These are phyloP conservation scores for Sporothrix curviconia DNA, from an alignment of 2,329 filamentous ascomycete genomes.

Conservation along the genomic window DNA sequence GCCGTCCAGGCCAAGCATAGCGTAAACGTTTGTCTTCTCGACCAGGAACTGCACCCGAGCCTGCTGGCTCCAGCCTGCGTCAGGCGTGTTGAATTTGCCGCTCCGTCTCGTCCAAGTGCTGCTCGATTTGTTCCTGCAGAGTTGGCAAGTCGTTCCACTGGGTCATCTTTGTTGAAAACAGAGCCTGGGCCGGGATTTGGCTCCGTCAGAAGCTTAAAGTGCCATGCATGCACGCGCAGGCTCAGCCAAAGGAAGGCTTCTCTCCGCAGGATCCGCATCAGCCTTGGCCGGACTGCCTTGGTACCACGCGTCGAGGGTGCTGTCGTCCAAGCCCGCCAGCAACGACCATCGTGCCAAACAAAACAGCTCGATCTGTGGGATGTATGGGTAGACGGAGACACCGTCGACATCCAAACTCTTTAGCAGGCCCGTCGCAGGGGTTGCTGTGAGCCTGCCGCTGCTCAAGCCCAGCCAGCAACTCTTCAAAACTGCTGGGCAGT, in stretches of 20 bases:
- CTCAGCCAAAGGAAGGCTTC: slow-evolving; percentile 53
- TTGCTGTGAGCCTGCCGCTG: slow-evolving; percentile 17
- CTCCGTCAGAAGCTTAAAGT: slow-evolving; percentile 54
- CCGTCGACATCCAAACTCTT: slow-evolving; percentile 70
- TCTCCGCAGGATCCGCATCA: slow-evolving; percentile 27
- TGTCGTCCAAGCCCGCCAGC: not conserved
- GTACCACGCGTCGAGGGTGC: no score
- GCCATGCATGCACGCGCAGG: slow-evolving; percentile 66
- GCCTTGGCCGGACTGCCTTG: slow-evolving; percentile 15
- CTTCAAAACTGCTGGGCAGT: slow-evolving; percentile 26
- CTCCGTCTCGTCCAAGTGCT: slow-evolving; percentile 37
- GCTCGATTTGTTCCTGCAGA: slow-evolving; percentile 45
- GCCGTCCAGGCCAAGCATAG: slow-evolving; percentile 73
- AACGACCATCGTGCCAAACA: slow-evolving; percentile 53
- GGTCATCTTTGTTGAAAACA: slow-evolving; percentile 47
- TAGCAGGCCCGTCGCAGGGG: slow-evolving; percentile 55
- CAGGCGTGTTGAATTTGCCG: slow-evolving; percentile 25
- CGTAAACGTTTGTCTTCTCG: slow-evolving; percentile 76
- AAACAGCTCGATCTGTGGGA: slow-evolving; percentile 78
- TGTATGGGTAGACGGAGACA: slow-evolving; percentile 76
- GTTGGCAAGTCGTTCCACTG: slow-evolving; percentile 55
- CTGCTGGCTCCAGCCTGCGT: slow-evolving; percentile 34
- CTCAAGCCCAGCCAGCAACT: slow-evolving; percentile 26
- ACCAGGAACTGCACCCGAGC: slow-evolving; percentile 66
- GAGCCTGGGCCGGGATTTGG: slow-evolving; percentile 48